A percentile compares a stretch with the other conserved stretches of the same genome.
Evolutionary conservation across 345 rosid genomes (phyloP).

Genomic region (Acer campestre): DNA sequence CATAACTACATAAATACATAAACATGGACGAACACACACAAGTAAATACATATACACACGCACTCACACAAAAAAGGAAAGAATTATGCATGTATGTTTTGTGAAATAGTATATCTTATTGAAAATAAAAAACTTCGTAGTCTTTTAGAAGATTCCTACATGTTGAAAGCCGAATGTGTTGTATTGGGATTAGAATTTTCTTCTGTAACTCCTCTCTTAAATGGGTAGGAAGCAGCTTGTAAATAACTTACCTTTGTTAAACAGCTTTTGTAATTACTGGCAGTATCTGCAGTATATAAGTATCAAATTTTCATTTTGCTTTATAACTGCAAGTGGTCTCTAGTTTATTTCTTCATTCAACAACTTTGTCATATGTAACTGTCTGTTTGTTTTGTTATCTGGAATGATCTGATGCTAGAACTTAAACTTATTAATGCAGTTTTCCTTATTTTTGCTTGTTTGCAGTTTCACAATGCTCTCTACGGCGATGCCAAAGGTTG

Average conservation of each 20-base stretch:
- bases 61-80: background rate
- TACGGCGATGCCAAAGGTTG: constrained; percentile 90
- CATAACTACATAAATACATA: background rate
- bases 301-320: background rate
- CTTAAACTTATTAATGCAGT: constrained; percentile 6
- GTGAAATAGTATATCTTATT: background rate
- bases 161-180: background rate
- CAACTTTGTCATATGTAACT: background rate
- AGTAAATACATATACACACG: background rate
- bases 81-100: background rate
- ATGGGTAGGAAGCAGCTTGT: background rate
- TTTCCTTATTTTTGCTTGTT: background rate
- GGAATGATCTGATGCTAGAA: background rate
- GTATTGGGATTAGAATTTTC: background rate
- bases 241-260: background rate
- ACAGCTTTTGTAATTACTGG: background rate
- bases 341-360: background rate
- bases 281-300: background rate
- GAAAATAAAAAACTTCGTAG: background rate
- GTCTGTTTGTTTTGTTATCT: background rate
- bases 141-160: background rate
- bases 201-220: background rate
- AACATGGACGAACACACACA: background rate
- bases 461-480: constrained; percentile 67
- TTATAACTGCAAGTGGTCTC: background rate